Evolutionary conservation across 1,284 basidiomycete species (phyloP).

Genomic region (Puccinia horiana): DNA sequence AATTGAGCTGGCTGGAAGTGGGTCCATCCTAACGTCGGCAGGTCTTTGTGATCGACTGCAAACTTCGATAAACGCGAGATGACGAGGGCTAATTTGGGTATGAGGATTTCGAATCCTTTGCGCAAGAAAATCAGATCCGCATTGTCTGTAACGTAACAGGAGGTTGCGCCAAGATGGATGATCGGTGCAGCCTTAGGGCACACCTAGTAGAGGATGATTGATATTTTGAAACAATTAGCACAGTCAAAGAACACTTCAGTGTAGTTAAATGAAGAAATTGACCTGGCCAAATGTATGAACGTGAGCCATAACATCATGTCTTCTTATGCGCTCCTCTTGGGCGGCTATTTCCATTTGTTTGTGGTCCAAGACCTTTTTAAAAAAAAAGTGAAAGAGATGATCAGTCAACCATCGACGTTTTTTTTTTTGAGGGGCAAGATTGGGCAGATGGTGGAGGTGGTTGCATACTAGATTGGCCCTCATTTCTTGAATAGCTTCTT

Average conservation of each 20-base stretch:
- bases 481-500: constrained; percentile 59
- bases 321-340: constrained; percentile 57
- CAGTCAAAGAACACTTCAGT: neutral
- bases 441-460: neutral
- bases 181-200: constrained; percentile 57
- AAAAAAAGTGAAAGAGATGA: neutral
- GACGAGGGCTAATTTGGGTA: constrained; percentile 58
- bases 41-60: constrained; percentile 56
- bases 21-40: constrained; percentile 77
- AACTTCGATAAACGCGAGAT: constrained; percentile 56
- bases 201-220: constrained; percentile 46
- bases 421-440: neutral
- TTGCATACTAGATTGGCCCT: constrained; percentile 54
- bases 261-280: neutral
- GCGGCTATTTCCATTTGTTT: constrained; percentile 58
- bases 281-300: constrained; percentile 57
- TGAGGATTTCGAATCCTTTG: constrained; percentile 56
- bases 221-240: neutral
- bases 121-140: constrained; percentile 59
- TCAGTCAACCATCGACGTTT: neutral
- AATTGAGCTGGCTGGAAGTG: constrained; percentile 99
- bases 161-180: constrained; percentile 58
- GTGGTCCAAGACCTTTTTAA: constrained; percentile 54
- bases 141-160: constrained; percentile 59
- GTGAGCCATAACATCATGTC: constrained; percentile 60